phyloP scores from a whole-genome alignment of 345 rosid species.

The Salix exigua region DNA sequence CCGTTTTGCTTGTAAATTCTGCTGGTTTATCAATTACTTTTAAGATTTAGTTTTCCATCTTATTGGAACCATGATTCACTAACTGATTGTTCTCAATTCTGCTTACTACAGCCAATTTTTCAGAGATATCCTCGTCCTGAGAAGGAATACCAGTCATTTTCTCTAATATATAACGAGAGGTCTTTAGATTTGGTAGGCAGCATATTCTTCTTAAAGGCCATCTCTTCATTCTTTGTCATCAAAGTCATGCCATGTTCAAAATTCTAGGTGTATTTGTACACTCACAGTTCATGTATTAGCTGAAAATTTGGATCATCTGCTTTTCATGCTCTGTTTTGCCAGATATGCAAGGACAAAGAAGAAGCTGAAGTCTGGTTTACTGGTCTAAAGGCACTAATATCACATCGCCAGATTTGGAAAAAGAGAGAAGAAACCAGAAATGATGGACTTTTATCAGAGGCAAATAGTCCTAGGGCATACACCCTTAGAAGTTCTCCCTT shows the following conservation, averaged over 20 bases:
- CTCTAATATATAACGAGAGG: constrained; percentile 25
- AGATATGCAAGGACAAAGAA: constrained; percentile 69
- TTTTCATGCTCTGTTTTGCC: background rate
- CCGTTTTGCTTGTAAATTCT: background rate
- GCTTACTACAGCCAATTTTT: constrained; percentile 25
- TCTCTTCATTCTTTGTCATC: background rate
- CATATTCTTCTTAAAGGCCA: background rate
- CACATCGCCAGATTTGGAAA: constrained; percentile 33
- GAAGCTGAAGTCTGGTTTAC: constrained; percentile 72
- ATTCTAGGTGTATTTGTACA: background rate
- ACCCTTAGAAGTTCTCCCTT: constrained; percentile 40
- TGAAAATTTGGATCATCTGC: background rate
- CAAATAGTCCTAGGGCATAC: constrained; percentile 25
- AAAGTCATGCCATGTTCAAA: background rate
- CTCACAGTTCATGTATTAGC: background rate
- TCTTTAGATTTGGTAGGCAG: constrained; percentile 31
- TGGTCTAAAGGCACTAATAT: constrained; percentile 49
- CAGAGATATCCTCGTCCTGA: constrained; percentile 33
- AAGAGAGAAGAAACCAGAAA: constrained; percentile 38
- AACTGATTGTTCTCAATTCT: constrained; percentile 5
- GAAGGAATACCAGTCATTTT: constrained; percentile 34
- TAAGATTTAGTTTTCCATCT: background rate
- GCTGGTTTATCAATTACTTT: background rate
- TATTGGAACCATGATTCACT: background rate
- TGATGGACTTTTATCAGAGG: constrained; percentile 47